A percentile compares a stretch with the other conserved stretches of the same genome.
These are phyloP conservation scores for Aegilops longissima DNA, from an alignment of 176 grass and related monocot species.

Conservation along the genomic window DNA sequence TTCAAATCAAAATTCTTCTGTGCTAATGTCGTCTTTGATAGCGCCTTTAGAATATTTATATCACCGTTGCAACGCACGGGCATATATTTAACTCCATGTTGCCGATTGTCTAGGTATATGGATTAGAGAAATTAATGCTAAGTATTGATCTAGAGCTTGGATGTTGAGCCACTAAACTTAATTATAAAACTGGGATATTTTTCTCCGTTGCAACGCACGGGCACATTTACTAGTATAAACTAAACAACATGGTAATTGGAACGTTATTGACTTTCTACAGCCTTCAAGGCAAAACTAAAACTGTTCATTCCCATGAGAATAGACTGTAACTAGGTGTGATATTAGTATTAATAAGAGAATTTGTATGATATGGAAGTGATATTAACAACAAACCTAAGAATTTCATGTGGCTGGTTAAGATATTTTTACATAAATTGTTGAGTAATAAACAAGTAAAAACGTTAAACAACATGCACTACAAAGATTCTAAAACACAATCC, in stretches of 20 bases:
- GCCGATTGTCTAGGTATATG: too few species aligned
- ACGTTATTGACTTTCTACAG: not conserved
- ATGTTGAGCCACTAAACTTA: too few species aligned
- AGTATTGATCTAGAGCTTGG: too few species aligned
- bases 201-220: too few species aligned
- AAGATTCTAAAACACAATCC: not conserved
- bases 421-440: not conserved
- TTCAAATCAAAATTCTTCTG: too few species aligned
- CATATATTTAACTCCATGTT: too few species aligned
- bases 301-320: not conserved
- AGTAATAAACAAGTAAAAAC: not conserved
- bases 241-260: not conserved
- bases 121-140: too few species aligned
- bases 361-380: not conserved
- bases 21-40: too few species aligned
- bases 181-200: too few species aligned
- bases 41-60: too few species aligned
- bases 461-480: not conserved
- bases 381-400: not conserved
- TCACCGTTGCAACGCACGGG: too few species aligned
- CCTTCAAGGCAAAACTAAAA: not conserved
- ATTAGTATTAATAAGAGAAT: not conserved
- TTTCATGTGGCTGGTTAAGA: not conserved
- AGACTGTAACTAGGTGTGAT: not conserved
- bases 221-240: not conserved